Evolutionary conservation across 768 basidiomycete genomes (phyloP).

Genomic region (Tricholoma sp.): DNA sequence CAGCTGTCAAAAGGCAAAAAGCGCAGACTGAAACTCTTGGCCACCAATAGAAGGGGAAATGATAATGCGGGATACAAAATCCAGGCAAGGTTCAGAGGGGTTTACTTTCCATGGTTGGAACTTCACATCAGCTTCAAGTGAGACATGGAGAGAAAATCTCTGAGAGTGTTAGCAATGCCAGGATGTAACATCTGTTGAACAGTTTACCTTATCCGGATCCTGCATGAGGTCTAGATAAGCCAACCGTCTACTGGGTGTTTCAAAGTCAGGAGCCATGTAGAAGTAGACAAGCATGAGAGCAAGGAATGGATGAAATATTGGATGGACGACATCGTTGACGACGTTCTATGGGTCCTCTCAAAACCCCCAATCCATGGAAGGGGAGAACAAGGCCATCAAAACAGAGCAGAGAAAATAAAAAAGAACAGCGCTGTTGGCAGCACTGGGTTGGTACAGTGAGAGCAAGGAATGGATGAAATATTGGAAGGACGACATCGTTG

Average conservation of each 20-base stretch:
- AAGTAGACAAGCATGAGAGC: background rate
- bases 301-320: too few species aligned
- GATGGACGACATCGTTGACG: too few species aligned
- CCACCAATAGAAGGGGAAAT: background rate
- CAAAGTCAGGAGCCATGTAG: background rate
- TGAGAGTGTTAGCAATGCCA: background rate
- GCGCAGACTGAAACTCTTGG: background rate
- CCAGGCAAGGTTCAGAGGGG: background rate
- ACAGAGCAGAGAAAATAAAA: too few species aligned
- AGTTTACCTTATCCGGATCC: background rate
- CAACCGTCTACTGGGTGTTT: background rate
- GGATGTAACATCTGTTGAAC: background rate
- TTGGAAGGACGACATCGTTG: too few species aligned
- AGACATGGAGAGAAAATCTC: background rate
- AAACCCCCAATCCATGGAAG: too few species aligned
- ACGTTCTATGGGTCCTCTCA: too few species aligned
- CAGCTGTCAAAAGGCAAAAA: background rate
- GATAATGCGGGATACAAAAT: background rate
- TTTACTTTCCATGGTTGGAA: background rate
- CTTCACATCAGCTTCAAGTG: background rate
- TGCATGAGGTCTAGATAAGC: background rate
- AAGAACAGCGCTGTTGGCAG: too few species aligned
- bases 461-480: too few species aligned
- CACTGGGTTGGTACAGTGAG: too few species aligned
- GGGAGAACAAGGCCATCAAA: too few species aligned